These are phyloP conservation scores for Penicillium longicatenatum DNA, from an alignment of 495 filamentous ascomycete species.

Conservation along the genomic window DNA sequence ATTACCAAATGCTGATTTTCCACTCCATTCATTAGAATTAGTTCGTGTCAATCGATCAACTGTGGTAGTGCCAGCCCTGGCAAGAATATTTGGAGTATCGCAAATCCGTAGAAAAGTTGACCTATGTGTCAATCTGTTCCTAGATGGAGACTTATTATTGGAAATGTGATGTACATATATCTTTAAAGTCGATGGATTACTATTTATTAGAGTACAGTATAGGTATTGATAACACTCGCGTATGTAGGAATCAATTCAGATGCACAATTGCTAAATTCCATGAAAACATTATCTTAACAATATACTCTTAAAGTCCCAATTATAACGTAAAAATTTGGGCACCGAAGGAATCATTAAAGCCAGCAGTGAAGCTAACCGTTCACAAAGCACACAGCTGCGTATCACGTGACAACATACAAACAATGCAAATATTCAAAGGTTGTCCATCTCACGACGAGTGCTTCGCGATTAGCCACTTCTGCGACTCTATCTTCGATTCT, in stretches of 20 bases:
- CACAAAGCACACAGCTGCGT: not conserved
- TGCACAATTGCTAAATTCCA: no score
- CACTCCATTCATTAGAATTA: not conserved
- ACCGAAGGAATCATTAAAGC: not conserved
- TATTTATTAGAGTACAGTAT: no score
- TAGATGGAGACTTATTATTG: no score
- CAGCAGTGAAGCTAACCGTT: not conserved
- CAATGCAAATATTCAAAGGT: conserved; percentile 17
- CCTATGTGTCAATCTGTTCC: not conserved
- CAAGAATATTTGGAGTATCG: no score
- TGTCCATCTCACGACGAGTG: conserved; percentile 5
- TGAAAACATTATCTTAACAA: no score
- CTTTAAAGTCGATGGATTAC: no score
- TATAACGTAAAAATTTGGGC: not conserved
- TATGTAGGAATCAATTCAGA: no score
- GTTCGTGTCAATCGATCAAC: not conserved
- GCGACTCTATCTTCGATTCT: not conserved
- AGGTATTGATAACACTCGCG: no score
- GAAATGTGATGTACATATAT: no score
- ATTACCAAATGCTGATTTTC: not conserved
- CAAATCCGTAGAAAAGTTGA: no score
- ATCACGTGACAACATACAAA: conserved; percentile 23
- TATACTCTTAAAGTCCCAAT: no score
- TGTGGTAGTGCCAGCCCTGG: no score
- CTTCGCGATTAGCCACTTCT: not conserved